Base-by-base conservation (phyloP, 2,329 filamentous ascomycete genomes). In the Phialophora verrucosa region DNA sequence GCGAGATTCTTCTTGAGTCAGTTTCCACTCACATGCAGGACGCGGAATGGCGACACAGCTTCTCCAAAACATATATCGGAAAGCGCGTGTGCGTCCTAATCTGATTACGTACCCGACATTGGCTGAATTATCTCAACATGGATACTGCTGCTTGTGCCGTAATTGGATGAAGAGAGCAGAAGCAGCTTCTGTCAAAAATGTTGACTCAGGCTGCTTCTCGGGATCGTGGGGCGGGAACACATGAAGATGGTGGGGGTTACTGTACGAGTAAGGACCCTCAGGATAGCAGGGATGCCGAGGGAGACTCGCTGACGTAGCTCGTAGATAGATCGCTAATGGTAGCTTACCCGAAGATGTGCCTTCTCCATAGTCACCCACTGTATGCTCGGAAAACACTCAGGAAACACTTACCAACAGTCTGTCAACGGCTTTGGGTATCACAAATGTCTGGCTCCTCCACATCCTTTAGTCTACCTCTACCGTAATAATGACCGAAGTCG, bases 401-500 rank as follows among this genome's bases (percentile, higher is more conserved):
- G 31, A 12, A 58, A 44, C 35, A 58, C 10, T 58, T 44, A 14
- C 17, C 14, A 3, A 32, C 25, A 23, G 17, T 23, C 51, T 12
- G 8, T 27, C 23, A 27, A 14, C 11, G 27, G 20, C 49, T 4
- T 27, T 12, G 4, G 49, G 4, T 14, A 4, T 42, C 10, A 49
- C 44, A n/a, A 23, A 53, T 61, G 59, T 42, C 49, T 31, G 20
- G 14, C 20, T 54, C 47, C 47, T n/a, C 17, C 25, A 20, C 25
- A 32, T 4, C 27, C 11, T 10, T 29, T 25, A 10, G 1, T 4
- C 17, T 29, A 32, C 57, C 2, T 4, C 17, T 29, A 32, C 57
- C 27, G 42, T 38, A 62, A 62, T 20, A n/a, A 71, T 70, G 67
- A 59, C 67, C 35, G 66, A 71, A 53, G 64, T 60, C n/a, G 70